These are phyloP conservation scores for Nepenthes alata DNA, from an alignment of 179 eudicot genomes.

Conservation along the genomic window DNA sequence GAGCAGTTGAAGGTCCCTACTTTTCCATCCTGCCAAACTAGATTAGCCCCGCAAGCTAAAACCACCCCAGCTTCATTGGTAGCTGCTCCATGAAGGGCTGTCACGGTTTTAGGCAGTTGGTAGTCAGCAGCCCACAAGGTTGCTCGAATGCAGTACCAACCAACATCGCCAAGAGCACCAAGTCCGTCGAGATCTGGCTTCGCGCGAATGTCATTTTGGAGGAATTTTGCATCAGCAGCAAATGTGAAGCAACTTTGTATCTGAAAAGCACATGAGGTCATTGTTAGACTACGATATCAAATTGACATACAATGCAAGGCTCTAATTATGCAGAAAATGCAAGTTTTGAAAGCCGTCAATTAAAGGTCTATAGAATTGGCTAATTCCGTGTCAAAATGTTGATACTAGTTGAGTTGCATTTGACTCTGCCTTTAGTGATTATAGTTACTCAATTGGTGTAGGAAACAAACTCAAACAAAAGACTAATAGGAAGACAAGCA, in stretches of 20 bases:
- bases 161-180: conserved; percentile 34
- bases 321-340: too few relatives aligned
- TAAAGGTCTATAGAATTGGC: too few relatives aligned
- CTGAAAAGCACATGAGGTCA: conserved; percentile 6
- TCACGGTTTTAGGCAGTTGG: conserved; percentile 25
- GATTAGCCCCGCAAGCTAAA: conserved; percentile 24
- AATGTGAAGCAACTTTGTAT: conserved; percentile 20
- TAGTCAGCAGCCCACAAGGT: conserved; percentile 27
- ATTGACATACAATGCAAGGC: too few relatives aligned
- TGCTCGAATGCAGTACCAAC: conserved; percentile 40
- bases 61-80: conserved; percentile 29
- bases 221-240: conserved; percentile 17
- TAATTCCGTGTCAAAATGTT: too few relatives aligned
- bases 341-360: too few relatives aligned
- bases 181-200: conserved; percentile 33
- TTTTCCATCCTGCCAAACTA: conserved; percentile 30
- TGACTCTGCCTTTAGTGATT: too few relatives aligned
- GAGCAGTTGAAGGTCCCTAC: conserved; percentile 29
- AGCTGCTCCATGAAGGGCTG: conserved; percentile 22
- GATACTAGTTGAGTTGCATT: too few relatives aligned
- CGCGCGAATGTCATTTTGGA: conserved; percentile 27
- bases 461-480: too few relatives aligned
- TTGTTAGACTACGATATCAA: too few relatives aligned
- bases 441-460: too few relatives aligned
- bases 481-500: too few relatives aligned